Conservation (phyloP, 768 basidiomycete species). For the Boletus coccyginus region DNA sequence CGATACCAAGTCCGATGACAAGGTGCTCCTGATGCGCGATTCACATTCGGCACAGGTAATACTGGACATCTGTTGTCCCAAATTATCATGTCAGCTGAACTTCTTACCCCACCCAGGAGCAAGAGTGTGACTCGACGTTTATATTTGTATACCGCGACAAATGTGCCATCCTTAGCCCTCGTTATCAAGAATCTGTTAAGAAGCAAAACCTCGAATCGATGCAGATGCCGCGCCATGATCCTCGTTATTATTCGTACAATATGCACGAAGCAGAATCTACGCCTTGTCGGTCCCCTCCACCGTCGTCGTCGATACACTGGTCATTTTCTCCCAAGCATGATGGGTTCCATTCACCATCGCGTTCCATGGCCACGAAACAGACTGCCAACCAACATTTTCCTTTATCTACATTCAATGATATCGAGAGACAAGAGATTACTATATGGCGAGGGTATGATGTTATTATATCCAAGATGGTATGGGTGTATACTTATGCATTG, state of each 20-base stretch:
- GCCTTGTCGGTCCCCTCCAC: slow-evolving; percentile 25
- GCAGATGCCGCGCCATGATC: slow-evolving; percentile 48
- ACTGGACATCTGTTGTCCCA: too few relatives aligned
- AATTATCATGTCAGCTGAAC: slow-evolving; percentile 85
- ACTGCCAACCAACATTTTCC: not conserved
- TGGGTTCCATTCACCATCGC: slow-evolving; percentile 18
- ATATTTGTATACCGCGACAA: slow-evolving; percentile 48
- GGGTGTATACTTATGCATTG: slow-evolving; percentile 17
- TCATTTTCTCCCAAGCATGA: slow-evolving; percentile 22
- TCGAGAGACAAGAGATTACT: not conserved
- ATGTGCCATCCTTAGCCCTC: slow-evolving; percentile 72
- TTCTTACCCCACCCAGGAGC: slow-evolving; percentile 73
- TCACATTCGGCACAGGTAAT: too few relatives aligned
- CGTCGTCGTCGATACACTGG: slow-evolving; percentile 34
- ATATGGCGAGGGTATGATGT: slow-evolving; percentile 17
- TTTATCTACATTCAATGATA: slow-evolving; percentile 12
- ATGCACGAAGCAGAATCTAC: slow-evolving; percentile 24
- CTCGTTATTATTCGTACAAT: slow-evolving; percentile 54
- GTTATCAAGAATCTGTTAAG: slow-evolving; percentile 74
- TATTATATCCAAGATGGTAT: slow-evolving; percentile 9
- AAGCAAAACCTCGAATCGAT: slow-evolving; percentile 71
- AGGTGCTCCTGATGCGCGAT: slow-evolving; percentile 43
- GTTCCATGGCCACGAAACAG: slow-evolving; percentile 5
- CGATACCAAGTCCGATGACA: slow-evolving; percentile 73
- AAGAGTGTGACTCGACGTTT: slow-evolving; percentile 3